Evolutionary conservation across 768 basidiomycete species (phyloP), one percentile per base, ranked within the genome.

Genomic region (Boletus rubroflammeus): DNA sequence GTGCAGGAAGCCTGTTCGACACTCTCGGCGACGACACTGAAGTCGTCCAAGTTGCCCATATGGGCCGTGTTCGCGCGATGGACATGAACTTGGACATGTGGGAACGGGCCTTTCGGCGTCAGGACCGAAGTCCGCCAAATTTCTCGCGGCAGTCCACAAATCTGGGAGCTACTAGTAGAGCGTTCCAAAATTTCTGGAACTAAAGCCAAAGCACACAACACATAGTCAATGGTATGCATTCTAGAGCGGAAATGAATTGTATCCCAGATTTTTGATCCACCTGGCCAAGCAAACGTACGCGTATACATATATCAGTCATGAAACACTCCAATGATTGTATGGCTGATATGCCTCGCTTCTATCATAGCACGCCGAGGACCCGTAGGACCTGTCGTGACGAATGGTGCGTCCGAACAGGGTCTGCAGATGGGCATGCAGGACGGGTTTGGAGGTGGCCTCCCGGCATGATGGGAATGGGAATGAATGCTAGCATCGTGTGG

Each of bases 1-100:
- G 57, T 7, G 38, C 11, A 11, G 47, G 50, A 34, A 46, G 13
- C 21, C n/a, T 53, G 26, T 36, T 50, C 3, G 50, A 9, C 7
- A 28, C 40, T n/a, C 23, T 54, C 26, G 14, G 13, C 2, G 47
- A 31, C 49, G 47, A 51, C 39, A 54, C 29, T 17, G 25, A 55
- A 41, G 51, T 35, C 19, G 57, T 43, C 28, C 49, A 41, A 32
- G 55, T 31, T 34, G 53, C 10, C 57, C 62, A 57, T n/a, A n/a
- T n/a, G 54, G 60, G 39, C 15, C 61, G 61, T 39, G 51, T 57
- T 42, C 57, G 63, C 29, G 57, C 47, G 50, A 60, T 47, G 54
- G 62, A 62, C 42, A 68, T 63, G 47, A 48, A 57, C 55, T 51
- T 65, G 39, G 56, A 56, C 59, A 64, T 59, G 51, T 51, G 52